phyloP scores from a whole-genome alignment of 345 rosid species.

The Eucalyptus erythrocorys region DNA sequence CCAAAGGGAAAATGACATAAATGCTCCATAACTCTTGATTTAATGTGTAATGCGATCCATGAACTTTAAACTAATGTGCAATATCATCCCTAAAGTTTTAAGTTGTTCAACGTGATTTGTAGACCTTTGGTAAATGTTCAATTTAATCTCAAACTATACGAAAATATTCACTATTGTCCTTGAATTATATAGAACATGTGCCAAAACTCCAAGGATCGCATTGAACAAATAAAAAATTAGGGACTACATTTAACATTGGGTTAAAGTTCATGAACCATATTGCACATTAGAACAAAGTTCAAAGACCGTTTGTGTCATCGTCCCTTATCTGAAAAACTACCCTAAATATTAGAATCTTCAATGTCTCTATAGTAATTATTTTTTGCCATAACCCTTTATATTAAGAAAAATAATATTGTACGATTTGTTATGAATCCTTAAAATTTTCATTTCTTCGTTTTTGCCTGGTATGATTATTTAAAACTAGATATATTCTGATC shows the following conservation, averaged over 20 bases:
- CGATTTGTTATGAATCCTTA: fast-evolving
- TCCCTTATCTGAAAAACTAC: fast-evolving
- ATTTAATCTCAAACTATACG: no score
- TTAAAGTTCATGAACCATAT: fast-evolving
- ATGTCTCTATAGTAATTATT: not conserved
- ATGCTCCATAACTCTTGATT: fast-evolving
- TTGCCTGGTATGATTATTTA: fast-evolving
- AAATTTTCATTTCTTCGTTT: no score
- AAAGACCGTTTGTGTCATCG: fast-evolving
- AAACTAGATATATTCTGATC: fast-evolving
- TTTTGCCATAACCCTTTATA: fast-evolving
- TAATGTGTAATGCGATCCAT: no score
- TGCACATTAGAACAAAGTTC: fast-evolving
- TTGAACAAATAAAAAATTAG: no score
- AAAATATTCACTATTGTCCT: no score
- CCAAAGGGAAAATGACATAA: not conserved
- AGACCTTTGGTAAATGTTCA: no score
- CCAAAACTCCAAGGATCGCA: no score
- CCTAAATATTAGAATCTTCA: not conserved
- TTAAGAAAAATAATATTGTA: not conserved
- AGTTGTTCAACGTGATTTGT: no score
- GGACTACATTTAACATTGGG: fast-evolving
- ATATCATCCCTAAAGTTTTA: no score
- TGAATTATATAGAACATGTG: no score
- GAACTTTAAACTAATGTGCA: no score